Evolutionary conservation across 1,284 basidiomycete genomes (phyloP), one percentile per base, ranked within the genome.

Genomic region (Irpex sp.): DNA sequence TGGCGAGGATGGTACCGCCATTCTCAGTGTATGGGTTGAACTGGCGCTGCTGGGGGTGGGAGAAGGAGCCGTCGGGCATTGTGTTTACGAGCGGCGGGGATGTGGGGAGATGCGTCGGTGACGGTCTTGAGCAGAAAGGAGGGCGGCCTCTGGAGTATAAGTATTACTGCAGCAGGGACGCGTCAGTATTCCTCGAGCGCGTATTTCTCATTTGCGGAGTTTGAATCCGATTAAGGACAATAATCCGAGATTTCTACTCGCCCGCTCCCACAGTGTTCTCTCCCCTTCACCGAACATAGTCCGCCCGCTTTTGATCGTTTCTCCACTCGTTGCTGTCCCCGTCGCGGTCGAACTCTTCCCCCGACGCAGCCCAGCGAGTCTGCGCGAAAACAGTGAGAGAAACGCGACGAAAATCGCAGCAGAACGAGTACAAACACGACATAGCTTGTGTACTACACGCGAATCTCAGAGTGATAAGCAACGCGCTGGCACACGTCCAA

Each of bases 21-120:
- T 97, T 97, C 71, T 95, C 88, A 11, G 87, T 83, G 84, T 95
- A 95, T 0, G 94, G 94, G 74, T 93, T 90, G 81, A 95, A 95
- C 54, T 82, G 80, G 59, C 84, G 80, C 71, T 89, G 82, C 59
- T 81, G 81, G 50, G 87, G 87, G 71, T 71, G 72, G 15, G 72
- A 68, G 63, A 75, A 68, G 37, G 75, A 73, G 59, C 72, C 71
- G 72, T 75, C 67, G 63, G 77, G 73, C 78, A 79, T 80, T 66
- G 71, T 73, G 60, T 62, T 66, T 64, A 69, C 71, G n/a, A 26
- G 15, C 13, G 53, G 36, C 49, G 49, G 19, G 61, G 36, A 53
- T 35, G 37, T 21, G 50, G 17, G 46, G 35, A 57, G 50, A 43
- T 59, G 57, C 35, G 64, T 60, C 33, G 39, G 63, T 55, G 37